Conservation (phyloP, 2,329 filamentous ascomycete genomes). For the Fonsecaea nubica region DNA sequence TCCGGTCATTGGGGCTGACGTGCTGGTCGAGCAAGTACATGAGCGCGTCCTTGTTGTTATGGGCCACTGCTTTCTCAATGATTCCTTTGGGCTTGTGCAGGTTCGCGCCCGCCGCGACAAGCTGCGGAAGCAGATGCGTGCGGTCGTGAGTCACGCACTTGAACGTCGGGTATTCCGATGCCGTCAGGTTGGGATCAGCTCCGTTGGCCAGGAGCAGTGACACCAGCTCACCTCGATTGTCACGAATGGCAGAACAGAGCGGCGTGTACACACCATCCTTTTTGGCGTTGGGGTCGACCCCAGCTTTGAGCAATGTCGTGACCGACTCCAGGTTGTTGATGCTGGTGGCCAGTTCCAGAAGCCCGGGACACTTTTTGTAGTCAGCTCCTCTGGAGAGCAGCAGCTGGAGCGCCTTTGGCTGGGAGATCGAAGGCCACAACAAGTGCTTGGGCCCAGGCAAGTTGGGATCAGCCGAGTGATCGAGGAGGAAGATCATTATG, state of each 20-base stretch:
- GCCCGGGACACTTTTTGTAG: conserved; percentile 64
- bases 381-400: conserved; percentile 67
- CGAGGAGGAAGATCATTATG: conserved; percentile 60
- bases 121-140: conserved; percentile 64
- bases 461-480: conserved; percentile 70
- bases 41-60: conserved; percentile 67
- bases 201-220: conserved; percentile 62
- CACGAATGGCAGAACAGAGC: conserved; percentile 71
- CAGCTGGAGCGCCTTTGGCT: conserved; percentile 64
- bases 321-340: conserved; percentile 70
- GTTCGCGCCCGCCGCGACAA: conserved; percentile 67
- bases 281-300: conserved; percentile 66
- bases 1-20: conserved; percentile 66
- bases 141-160: conserved; percentile 73
- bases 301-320: conserved; percentile 62
- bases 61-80: conserved; percentile 67
- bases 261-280: conserved; percentile 73
- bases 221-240: conserved; percentile 68
- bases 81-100: conserved; percentile 68
- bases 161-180: conserved; percentile 70
- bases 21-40: conserved; percentile 67
- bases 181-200: conserved; percentile 61
- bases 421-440: conserved; percentile 69
- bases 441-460: conserved; percentile 72
- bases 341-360: conserved; percentile 69